Evolutionary conservation across 495 filamentous ascomycete species (phyloP).

Genomic region (Trichoderma asperelloides): DNA sequence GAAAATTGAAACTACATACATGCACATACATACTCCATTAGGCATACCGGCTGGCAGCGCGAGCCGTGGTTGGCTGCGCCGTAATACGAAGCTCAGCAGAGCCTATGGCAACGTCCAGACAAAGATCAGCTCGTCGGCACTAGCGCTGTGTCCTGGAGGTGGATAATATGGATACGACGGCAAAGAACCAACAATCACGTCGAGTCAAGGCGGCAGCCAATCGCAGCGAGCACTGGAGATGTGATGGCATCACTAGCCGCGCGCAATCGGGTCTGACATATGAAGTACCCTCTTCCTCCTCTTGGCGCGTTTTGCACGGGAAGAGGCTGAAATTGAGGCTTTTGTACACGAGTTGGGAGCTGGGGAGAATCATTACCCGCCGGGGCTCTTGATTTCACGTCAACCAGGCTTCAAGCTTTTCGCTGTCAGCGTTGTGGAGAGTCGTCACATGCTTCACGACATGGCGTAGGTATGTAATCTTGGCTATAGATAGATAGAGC

Average conservation of each 20-base stretch:
- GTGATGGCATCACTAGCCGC: not conserved
- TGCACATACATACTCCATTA: not conserved
- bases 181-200: not conserved
- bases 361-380: no score
- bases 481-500: no score
- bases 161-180: not conserved
- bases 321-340: no score
- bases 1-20: not conserved
- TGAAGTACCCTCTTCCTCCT: no score
- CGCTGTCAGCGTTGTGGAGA: no score
- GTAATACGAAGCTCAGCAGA: not conserved
- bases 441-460: no score
- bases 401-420: no score
- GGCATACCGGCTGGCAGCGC: not conserved
- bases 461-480: no score
- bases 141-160: not conserved
- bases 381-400: no score
- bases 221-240: not conserved
- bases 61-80: conserved; percentile 2
- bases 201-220: not conserved
- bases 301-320: no score
- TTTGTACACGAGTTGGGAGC: no score
- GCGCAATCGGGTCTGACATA: not conserved
- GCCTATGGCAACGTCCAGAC: not conserved
- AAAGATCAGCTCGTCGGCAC: not conserved